phyloP scores from a whole-genome alignment of 2,329 filamentous ascomycete species.

The Penicillium sp. region DNA sequence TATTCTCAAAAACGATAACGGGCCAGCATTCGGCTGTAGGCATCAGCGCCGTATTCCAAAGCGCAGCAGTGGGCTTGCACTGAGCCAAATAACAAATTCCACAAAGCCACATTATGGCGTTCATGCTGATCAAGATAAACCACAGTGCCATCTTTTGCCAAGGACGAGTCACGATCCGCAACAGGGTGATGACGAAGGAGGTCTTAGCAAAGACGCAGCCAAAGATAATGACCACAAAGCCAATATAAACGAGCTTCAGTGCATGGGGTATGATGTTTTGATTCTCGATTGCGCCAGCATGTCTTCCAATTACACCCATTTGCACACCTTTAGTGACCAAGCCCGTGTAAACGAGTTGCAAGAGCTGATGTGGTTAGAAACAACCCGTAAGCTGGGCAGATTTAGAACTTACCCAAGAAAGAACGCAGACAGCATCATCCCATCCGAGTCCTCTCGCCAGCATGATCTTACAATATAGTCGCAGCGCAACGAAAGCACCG shows the following conservation, averaged over 20 bases:
- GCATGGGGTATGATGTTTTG: neutral
- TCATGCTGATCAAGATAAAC: constrained; percentile 4
- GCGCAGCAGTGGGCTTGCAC: neutral
- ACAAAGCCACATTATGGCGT: constrained; percentile 1
- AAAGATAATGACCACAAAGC: constrained; percentile 2
- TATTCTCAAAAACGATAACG: neutral
- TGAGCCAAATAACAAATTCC: neutral
- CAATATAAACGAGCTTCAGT: constrained; percentile 2
- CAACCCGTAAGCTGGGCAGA: neutral
- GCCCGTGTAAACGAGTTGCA: neutral
- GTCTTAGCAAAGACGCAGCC: constrained; percentile 4
- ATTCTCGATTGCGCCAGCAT: neutral
- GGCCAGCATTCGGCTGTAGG: constrained; percentile 1
- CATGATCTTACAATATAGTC: neutral
- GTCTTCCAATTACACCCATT: neutral
- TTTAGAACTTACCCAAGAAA: neutral
- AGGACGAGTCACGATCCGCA: neutral
- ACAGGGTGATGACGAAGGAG: constrained; percentile 1
- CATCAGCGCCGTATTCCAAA: neutral
- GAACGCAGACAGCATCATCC: neutral
- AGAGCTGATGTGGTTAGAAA: neutral
- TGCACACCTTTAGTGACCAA: neutral
- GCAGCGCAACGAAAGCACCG: neutral
- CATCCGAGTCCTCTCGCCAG: neutral
- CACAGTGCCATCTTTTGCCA: neutral